Conservation (phyloP, 345 rosid genomes). For the Psidium friedrichsthalianum region DNA sequence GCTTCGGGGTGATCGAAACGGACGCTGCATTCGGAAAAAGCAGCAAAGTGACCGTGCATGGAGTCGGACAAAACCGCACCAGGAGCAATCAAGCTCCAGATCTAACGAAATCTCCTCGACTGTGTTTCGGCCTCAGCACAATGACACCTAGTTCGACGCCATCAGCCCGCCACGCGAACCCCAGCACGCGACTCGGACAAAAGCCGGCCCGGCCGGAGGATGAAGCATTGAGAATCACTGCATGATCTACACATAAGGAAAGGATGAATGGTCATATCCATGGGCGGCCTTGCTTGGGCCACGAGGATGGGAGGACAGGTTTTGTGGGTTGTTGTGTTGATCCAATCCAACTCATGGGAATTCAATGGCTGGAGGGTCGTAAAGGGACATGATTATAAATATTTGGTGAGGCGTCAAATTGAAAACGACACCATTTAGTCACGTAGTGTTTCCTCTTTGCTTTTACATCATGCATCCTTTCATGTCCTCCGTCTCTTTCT, state of each 20-base stretch:
- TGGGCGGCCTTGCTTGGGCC: background rate
- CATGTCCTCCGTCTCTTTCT: background rate
- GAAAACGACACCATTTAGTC: constrained; percentile 3
- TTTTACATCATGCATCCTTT: background rate
- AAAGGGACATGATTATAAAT: background rate
- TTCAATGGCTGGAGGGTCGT: background rate
- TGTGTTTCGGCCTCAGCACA: background rate
- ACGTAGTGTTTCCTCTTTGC: constrained; percentile 1
- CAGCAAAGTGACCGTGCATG: background rate
- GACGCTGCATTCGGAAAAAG: background rate
- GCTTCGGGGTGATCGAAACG: too few relatives aligned
- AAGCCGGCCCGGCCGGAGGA: background rate
- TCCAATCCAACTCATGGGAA: background rate
- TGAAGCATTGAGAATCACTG: background rate
- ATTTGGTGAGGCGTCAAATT: background rate
- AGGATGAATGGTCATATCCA: background rate
- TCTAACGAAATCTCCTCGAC: background rate
- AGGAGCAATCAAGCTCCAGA: background rate
- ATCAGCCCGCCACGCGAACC: background rate
- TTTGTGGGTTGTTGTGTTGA: background rate
- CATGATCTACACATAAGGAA: background rate
- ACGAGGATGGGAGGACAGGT: background rate
- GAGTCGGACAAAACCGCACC: background rate
- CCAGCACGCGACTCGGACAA: background rate
- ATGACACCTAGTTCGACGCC: background rate